Conservation (phyloP, 2,329 filamentous ascomycete genomes). For the Arthrobotrys sinensis region DNA sequence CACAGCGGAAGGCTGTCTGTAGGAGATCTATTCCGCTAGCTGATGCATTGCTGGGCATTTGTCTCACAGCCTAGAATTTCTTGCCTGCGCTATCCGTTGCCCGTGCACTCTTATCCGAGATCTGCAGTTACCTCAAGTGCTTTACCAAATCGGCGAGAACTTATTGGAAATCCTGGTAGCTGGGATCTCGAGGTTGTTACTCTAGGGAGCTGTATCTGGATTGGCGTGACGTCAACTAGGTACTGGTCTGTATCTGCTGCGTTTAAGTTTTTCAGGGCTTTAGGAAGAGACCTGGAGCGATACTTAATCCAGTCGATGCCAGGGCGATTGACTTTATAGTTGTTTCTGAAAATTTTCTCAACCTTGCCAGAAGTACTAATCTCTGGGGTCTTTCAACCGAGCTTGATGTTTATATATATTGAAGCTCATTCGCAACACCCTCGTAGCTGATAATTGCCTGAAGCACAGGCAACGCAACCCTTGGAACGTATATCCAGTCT, state of each 20-base stretch:
- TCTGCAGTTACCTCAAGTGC: constrained; percentile 4
- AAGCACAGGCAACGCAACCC: constrained; percentile 20
- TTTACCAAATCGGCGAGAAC: constrained; percentile 24
- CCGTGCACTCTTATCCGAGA: constrained; percentile 36
- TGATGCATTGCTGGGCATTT: constrained; percentile 2
- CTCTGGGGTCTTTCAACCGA: background rate
- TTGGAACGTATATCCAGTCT: background rate
- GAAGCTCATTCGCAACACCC: background rate
- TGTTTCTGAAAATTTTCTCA: background rate
- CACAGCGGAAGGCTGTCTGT: background rate
- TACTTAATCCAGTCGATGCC: constrained; percentile 5
- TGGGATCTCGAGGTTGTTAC: background rate
- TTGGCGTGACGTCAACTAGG: constrained; percentile 21
- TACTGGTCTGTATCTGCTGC: background rate
- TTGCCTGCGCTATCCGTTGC: constrained; percentile 10
- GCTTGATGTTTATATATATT: background rate
- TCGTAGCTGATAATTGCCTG: background rate
- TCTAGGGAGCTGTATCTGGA: background rate
- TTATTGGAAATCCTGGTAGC: constrained; percentile 30
- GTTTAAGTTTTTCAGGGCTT: background rate
- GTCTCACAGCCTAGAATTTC: constrained; percentile 54
- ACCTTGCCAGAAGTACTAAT: background rate
- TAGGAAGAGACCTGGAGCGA: background rate
- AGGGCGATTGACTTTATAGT: background rate
- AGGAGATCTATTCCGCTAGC: background rate